A percentile compares a stretch with the other conserved stretches of the same genome.
phyloP scores from a whole-genome alignment of 1,284 basidiomycete genomes.

The Cystobasidiaceae sp. region DNA sequence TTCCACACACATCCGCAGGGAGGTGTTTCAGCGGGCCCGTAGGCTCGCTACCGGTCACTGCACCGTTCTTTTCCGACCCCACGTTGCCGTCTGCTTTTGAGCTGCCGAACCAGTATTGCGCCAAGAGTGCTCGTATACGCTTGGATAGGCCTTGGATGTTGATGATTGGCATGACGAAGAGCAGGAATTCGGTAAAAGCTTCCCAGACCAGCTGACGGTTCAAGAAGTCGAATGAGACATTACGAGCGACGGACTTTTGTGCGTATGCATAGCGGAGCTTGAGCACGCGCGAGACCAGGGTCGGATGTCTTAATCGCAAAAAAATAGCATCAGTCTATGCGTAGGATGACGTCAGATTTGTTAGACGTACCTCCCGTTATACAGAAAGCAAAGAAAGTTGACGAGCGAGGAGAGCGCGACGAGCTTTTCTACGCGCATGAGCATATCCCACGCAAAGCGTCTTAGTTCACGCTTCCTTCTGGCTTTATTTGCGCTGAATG shows the following conservation, averaged over 20 bases:
- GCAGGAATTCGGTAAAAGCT: constrained; percentile 89
- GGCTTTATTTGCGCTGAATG: constrained; percentile 43
- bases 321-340: too few species aligned
- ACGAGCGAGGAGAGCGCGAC: constrained; percentile 59
- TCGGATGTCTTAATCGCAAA: constrained; percentile 72
- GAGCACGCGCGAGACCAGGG: constrained; percentile 75
- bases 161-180: constrained; percentile 85
- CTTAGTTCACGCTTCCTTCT: constrained; percentile 40
- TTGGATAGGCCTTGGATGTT: constrained; percentile 59
- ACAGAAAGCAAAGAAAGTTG: constrained; percentile 79
- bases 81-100: too few species aligned
- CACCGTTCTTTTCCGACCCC: too few species aligned
- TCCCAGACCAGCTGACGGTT: constrained; percentile 99
- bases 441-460: constrained; percentile 67
- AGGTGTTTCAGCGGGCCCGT: constrained; percentile 46
- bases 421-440: constrained; percentile 63
- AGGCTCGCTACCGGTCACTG: neutral
- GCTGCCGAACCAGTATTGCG: constrained; percentile 41
- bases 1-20: constrained; percentile 47
- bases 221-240: constrained; percentile 98
- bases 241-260: constrained; percentile 63
- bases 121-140: constrained; percentile 51
- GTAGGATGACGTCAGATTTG: constrained; percentile 27
- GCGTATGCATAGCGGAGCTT: constrained; percentile 71
- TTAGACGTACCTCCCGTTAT: constrained; percentile 66